Evolutionary conservation across 495 filamentous ascomycete genomes (phyloP).

Genomic region (Xylaria sp.): DNA sequence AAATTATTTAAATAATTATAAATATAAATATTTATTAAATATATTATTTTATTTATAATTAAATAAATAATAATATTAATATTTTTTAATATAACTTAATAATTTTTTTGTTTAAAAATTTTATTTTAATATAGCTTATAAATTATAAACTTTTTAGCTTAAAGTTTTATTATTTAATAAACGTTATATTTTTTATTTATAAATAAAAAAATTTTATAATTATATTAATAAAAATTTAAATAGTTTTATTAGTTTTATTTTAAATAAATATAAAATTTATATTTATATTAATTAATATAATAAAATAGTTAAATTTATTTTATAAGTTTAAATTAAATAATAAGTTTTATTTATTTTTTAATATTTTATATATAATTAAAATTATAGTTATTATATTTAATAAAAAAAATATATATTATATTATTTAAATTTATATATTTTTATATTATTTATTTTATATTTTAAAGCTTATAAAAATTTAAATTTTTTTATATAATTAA

Average conservation of each 20-base stretch:
- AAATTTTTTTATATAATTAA: conserved; percentile 3
- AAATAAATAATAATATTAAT: background rate
- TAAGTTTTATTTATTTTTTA: conserved; percentile 2
- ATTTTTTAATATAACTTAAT: background rate
- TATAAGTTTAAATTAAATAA: too few species aligned
- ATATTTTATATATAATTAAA: background rate
- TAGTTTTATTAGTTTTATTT: background rate
- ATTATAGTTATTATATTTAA: background rate
- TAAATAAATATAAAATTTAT: background rate
- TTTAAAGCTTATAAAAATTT: conserved; percentile 5
- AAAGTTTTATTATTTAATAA: background rate
- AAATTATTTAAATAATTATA: background rate
- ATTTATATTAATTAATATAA: background rate
- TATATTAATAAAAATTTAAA: background rate
- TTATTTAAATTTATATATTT: conserved; percentile 8
- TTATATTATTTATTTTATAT: background rate
- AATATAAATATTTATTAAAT: conserved; percentile 8
- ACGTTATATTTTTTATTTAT: background rate
- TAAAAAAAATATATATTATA: background rate
- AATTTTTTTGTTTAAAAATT: background rate
- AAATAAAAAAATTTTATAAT: background rate
- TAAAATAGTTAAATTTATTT: too few species aligned
- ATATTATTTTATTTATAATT: background rate
- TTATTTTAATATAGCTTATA: conserved; percentile 6
- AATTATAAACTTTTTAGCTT: background rate